A percentile compares a stretch with the other conserved stretches of the same genome.
Evolutionary conservation across 345 rosid genomes (phyloP).

Genomic region (Brassica rapa): DNA sequence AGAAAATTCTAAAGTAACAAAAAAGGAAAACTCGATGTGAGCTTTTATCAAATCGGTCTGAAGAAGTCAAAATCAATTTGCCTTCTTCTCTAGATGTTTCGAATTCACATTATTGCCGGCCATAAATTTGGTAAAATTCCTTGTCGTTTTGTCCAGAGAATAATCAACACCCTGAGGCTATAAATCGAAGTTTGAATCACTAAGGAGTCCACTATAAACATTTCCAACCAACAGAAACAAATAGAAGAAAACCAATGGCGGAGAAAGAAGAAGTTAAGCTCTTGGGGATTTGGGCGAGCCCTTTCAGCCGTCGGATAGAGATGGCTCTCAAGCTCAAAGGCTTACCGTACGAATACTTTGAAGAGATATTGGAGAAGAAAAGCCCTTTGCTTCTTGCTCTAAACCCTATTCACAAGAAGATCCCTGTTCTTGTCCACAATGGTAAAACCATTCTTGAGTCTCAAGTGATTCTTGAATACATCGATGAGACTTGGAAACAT

Average conservation of each 20-base stretch:
- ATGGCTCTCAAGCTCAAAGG: conserved; percentile 53
- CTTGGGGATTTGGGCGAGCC: conserved; percentile 48
- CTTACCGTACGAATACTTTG: conserved; percentile 44
- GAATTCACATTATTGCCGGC: background rate
- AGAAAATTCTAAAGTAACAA: background rate
- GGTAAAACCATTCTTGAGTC: conserved; percentile 50
- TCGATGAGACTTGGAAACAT: conserved; percentile 49
- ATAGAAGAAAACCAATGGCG: conserved; percentile 21
- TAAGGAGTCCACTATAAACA: background rate
- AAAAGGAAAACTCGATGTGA: background rate
- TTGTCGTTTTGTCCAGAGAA: conserved; percentile 9
- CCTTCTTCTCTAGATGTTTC: background rate
- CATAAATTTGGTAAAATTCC: background rate
- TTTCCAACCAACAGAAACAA: background rate
- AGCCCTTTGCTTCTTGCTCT: conserved; percentile 44
- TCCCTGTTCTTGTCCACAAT: conserved; percentile 54
- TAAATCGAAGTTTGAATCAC: conserved; percentile 5
- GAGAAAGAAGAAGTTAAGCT: conserved; percentile 50
- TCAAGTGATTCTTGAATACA: conserved; percentile 48
- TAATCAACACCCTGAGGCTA: conserved; percentile 19
- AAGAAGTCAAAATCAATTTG: background rate
- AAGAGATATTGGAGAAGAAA: conserved; percentile 42
- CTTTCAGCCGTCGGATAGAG: conserved; percentile 46
- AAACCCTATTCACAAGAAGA: conserved; percentile 49
- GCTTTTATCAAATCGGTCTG: background rate